Evolutionary conservation across 805 yeast genomes (phyloP).

Genomic region (Vanderwaltozyma yarrowii): DNA sequence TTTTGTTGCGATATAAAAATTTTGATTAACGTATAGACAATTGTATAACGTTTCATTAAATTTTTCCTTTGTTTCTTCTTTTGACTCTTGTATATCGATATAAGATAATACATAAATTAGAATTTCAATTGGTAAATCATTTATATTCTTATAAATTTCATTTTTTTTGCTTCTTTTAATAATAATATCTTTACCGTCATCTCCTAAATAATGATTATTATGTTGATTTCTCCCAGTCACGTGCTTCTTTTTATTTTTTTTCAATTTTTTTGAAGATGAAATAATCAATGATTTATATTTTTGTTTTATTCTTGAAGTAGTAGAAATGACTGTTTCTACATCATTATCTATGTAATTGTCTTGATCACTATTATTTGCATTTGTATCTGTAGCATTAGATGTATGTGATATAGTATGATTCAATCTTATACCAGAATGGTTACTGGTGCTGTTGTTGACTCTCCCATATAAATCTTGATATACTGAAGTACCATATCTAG

Average conservation of each 20-base stretch:
- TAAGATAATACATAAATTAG: slow-evolving; percentile 18
- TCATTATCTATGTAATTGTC: not conserved
- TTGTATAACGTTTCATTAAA: slow-evolving; percentile 32
- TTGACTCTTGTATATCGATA: slow-evolving; percentile 7
- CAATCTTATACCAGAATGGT: too few species aligned
- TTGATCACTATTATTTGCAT: not conserved
- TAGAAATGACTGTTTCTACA: slow-evolving; percentile 5
- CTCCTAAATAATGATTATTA: too few species aligned
- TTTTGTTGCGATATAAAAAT: slow-evolving; percentile 42
- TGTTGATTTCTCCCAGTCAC: not conserved
- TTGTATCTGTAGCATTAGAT: too few species aligned
- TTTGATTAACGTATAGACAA: slow-evolving; percentile 41
- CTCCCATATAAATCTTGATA: slow-evolving; percentile 18
- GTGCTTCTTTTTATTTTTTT: slow-evolving; percentile 12
- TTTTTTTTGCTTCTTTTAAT: not conserved
- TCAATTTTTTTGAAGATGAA: slow-evolving; percentile 21
- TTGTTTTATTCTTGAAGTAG: slow-evolving; percentile 13
- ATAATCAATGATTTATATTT: slow-evolving; percentile 18
- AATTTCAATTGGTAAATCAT: slow-evolving; percentile 28
- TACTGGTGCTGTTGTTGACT: too few species aligned
- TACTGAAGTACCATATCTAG: slow-evolving; percentile 32
- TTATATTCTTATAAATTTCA: slow-evolving; percentile 7
- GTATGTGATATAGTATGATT: too few species aligned
- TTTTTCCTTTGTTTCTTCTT: not conserved
- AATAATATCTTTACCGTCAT: not conserved